Evolutionary conservation across 257 asterid species (phyloP).

Genomic region (Cynanchum wilfordii): DNA sequence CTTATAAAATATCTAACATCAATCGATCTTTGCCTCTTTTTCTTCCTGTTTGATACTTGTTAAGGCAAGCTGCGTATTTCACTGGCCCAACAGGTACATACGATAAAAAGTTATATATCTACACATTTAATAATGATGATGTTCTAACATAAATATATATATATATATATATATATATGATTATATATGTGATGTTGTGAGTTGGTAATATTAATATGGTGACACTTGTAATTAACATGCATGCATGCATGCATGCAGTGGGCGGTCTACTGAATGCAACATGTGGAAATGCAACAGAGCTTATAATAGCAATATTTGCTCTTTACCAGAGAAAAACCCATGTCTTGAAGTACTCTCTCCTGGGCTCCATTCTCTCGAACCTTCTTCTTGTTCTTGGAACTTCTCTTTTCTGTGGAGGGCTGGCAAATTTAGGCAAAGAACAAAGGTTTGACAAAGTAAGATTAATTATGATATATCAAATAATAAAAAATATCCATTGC

Average conservation of each 20-base stretch:
- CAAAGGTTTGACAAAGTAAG: conserved; percentile 41
- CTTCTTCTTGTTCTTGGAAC: conserved; percentile 44
- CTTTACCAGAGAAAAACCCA: conserved; percentile 31
- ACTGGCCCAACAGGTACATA: conserved; percentile 43
- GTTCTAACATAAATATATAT: too few species aligned
- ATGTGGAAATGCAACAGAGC: conserved; percentile 50
- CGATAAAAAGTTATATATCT: background rate
- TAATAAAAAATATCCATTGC: background rate
- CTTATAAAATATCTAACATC: background rate
- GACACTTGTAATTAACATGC: too few species aligned
- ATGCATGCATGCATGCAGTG: conserved; percentile 27
- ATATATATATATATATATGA: too few species aligned
- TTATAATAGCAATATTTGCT: conserved; percentile 40
- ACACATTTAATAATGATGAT: too few species aligned
- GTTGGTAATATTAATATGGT: background rate
- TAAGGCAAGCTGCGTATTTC: conserved; percentile 39
- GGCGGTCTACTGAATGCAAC: conserved; percentile 49
- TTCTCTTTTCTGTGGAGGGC: conserved; percentile 36
- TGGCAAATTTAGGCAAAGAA: conserved; percentile 33
- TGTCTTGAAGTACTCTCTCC: conserved; percentile 39
- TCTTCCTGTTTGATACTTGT: background rate
- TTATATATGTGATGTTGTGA: background rate
- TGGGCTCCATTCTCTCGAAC: conserved; percentile 44
- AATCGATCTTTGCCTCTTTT: background rate
- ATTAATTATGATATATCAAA: too few species aligned